phyloP scores from a whole-genome alignment of 345 rosid genomes.

The Eutrema heterophyllum region DNA sequence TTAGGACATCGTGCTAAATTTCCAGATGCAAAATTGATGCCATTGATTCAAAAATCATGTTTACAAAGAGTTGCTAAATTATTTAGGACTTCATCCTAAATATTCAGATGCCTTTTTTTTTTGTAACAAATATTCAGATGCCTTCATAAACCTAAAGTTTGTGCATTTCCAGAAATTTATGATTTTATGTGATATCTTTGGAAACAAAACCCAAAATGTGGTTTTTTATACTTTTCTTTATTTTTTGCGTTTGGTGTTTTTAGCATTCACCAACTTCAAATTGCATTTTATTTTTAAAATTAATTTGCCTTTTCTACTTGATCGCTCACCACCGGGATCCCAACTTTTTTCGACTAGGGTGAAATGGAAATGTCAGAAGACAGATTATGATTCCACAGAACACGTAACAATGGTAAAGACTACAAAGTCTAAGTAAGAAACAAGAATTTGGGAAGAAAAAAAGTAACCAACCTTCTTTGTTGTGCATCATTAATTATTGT shows the following conservation, averaged over 20 bases:
- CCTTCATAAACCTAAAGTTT: neutral
- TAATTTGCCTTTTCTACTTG: neutral
- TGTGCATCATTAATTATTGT: neutral
- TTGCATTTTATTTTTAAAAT: neutral
- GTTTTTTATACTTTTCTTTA: neutral
- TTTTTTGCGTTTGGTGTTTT: neutral
- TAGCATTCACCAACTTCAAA: neutral
- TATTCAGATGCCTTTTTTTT: neutral
- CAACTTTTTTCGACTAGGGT: neutral
- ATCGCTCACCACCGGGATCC: neutral
- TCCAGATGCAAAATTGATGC: too few species aligned
- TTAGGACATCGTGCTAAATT: too few species aligned
- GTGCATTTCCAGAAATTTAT: neutral
- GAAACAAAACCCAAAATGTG: neutral
- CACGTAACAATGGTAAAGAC: neutral
- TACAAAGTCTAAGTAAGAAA: neutral
- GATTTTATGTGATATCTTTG: neutral
- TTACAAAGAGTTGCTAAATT: too few species aligned
- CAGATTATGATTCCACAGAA: neutral
- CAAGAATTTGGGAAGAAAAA: neutral
- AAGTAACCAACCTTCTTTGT: slow-evolving; percentile 4
- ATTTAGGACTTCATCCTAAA: neutral
- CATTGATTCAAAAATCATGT: too few species aligned
- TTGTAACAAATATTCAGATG: too few species aligned
- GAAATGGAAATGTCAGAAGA: neutral